Conservation (phyloP, 2,329 filamentous ascomycete genomes). For the Monosporascus sp. region DNA sequence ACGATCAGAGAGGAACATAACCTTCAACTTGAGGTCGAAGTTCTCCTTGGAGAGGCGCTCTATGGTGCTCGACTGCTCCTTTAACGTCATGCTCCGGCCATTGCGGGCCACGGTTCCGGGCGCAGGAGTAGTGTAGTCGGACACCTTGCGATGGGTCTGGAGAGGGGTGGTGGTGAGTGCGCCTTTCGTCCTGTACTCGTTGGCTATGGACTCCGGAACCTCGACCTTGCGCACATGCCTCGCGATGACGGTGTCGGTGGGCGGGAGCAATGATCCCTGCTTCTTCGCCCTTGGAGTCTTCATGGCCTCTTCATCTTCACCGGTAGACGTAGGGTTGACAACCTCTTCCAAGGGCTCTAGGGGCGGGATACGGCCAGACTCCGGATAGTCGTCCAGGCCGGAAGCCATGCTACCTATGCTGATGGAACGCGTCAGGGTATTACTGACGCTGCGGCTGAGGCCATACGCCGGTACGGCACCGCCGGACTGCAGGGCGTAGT, state of each 20-base stretch:
- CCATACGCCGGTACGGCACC: slow-evolving; percentile 60
- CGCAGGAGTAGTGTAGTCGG: slow-evolving; percentile 51
- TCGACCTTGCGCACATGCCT: slow-evolving; percentile 86
- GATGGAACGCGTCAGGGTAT: slow-evolving; percentile 65
- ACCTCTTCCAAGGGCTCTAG: slow-evolving; percentile 47
- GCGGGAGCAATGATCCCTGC: slow-evolving; percentile 50
- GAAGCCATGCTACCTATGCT: slow-evolving; percentile 90
- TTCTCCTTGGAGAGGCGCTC: slow-evolving; percentile 96
- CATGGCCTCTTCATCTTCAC: slow-evolving; percentile 46
- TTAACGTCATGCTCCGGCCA: slow-evolving; percentile 75
- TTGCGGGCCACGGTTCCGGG: slow-evolving; percentile 47
- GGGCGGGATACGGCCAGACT: slow-evolving; percentile 37
- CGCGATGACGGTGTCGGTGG: slow-evolving; percentile 83
- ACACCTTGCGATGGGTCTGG: slow-evolving; percentile 35
- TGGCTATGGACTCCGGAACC: slow-evolving; percentile 81
- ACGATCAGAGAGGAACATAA: slow-evolving; percentile 93
- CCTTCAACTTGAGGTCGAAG: slow-evolving; percentile 94
- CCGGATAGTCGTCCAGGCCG: slow-evolving; percentile 55
- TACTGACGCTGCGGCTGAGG: slow-evolving; percentile 45
- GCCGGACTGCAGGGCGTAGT: slow-evolving; percentile 78
- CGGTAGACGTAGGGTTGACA: slow-evolving; percentile 29
- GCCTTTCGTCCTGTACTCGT: slow-evolving; percentile 76
- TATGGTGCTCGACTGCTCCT: slow-evolving; percentile 96
- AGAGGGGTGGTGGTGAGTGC: slow-evolving; percentile 51
- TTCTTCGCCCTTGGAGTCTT: slow-evolving; percentile 63